Conservation (phyloP, 768 basidiomycete genomes). For the Butyriboletus loyo region DNA sequence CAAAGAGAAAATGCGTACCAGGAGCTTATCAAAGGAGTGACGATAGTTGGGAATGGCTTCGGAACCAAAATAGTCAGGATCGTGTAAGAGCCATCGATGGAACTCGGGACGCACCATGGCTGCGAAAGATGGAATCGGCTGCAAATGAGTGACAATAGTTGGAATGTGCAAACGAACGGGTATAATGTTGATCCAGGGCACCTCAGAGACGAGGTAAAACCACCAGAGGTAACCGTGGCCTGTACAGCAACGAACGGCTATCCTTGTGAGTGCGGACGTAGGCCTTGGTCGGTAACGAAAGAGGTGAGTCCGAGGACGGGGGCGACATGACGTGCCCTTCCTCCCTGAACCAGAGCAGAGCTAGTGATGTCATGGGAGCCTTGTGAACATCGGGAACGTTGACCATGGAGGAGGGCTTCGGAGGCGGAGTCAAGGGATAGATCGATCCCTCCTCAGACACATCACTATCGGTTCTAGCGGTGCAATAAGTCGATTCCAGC, state of each 20-base stretch:
- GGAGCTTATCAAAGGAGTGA: slow-evolving; percentile 11
- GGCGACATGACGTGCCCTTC: neutral
- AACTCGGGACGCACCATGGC: neutral
- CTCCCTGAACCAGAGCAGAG: neutral
- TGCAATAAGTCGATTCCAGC: neutral
- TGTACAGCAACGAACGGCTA: neutral
- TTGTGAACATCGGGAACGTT: neutral
- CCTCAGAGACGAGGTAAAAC: slow-evolving; percentile 1
- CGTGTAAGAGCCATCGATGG: neutral
- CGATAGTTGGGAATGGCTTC: slow-evolving; percentile 12
- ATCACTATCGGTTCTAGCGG: neutral
- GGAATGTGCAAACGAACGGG: neutral
- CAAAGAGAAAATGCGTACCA: neutral
- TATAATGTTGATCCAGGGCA: neutral
- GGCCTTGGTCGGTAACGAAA: neutral
- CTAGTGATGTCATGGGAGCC: neutral
- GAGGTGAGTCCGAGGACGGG: neutral
- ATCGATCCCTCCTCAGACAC: slow-evolving; percentile 1
- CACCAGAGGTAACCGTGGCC: neutral
- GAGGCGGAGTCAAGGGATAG: slow-evolving; percentile 7
- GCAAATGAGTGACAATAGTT: slow-evolving; percentile 20
- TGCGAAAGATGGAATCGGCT: neutral
- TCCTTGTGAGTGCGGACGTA: slow-evolving; percentile 2
- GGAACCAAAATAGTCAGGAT: neutral
- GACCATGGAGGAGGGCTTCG: neutral